These are phyloP conservation scores for Mollisia scopiformis DNA, from an alignment of 2,329 filamentous ascomycete genomes.

Conservation along the genomic window DNA sequence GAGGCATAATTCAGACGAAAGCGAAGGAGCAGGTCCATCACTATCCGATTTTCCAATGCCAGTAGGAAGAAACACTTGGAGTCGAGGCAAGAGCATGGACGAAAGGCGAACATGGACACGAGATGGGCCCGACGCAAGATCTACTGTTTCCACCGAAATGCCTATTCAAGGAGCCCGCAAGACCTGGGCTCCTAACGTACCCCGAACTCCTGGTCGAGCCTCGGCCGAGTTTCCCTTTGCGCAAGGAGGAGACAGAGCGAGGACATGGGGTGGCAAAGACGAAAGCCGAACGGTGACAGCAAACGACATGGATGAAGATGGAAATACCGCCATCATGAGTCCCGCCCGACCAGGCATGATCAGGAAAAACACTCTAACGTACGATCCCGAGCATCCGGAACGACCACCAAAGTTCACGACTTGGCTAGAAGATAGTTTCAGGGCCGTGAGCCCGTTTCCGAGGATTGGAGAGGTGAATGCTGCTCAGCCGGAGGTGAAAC, in stretches of 20 bases:
- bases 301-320: not conserved
- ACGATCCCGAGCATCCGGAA: conserved; percentile 23
- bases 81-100: not conserved
- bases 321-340: not conserved
- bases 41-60: conserved; percentile 20
- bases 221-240: not conserved
- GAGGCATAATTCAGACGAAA: conserved; percentile 7
- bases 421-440: conserved; percentile 14
- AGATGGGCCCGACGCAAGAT: not conserved
- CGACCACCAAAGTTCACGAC: conserved; percentile 21
- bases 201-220: not conserved
- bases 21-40: not conserved
- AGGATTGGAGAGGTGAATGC: not conserved
- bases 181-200: not conserved
- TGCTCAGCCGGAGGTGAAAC: not conserved
- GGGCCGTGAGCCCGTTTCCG: conserved; percentile 11
- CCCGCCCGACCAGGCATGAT: not conserved
- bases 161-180: not conserved
- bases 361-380: conserved; percentile 21
- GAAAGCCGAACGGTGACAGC: not conserved
- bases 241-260: not conserved
- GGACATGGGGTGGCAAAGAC: conserved; percentile 2
- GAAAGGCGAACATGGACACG: conserved; percentile 4
- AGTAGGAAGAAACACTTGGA: conserved; percentile 12
- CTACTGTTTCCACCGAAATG: not conserved